A percentile compares a stretch with the other conserved stretches of the same genome.
phyloP scores from a whole-genome alignment of 768 basidiomycete species.

The Hypsizygus marmoreus region DNA sequence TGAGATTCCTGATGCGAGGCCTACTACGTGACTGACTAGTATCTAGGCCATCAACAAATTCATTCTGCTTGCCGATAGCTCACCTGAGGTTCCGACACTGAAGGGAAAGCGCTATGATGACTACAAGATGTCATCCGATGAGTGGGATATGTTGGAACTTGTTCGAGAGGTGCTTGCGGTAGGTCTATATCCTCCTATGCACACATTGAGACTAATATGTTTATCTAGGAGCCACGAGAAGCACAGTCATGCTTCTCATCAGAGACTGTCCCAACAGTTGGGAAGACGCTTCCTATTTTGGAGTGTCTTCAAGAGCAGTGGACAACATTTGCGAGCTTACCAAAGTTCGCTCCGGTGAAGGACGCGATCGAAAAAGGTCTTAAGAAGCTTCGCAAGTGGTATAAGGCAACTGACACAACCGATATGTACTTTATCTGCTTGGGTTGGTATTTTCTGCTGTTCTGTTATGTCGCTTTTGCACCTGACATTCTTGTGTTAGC shows the following conservation, averaged over 20 bases:
- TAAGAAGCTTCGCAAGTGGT: constrained; percentile 29
- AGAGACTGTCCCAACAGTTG: constrained; percentile 23
- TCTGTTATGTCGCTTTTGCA: too few species aligned
- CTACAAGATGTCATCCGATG: constrained; percentile 16
- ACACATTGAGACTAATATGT: not conserved
- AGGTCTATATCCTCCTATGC: constrained; percentile 6
- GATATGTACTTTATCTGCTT: constrained; percentile 14
- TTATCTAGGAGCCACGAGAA: constrained; percentile 24
- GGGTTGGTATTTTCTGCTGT: not conserved
- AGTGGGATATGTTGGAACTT: constrained; percentile 25
- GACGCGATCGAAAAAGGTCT: constrained; percentile 23
- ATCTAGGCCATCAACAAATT: constrained; percentile 23
- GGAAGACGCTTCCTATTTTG: constrained; percentile 25
- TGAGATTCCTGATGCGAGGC: constrained; percentile 2
- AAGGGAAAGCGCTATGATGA: constrained; percentile 26
- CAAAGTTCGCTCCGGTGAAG: constrained; percentile 18
- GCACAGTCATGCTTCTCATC: constrained; percentile 26
- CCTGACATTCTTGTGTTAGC: not conserved
- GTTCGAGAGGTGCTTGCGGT: constrained; percentile 26
- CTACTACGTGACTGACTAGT: not conserved
- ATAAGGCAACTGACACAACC: constrained; percentile 18
- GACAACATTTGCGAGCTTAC: constrained; percentile 16
- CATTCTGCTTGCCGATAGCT: constrained; percentile 21
- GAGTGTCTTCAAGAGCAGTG: constrained; percentile 22
- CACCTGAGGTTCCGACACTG: constrained; percentile 22